Evolutionary conservation across 257 asterid species (phyloP).

Genomic region (Leptodermis oblonga): DNA sequence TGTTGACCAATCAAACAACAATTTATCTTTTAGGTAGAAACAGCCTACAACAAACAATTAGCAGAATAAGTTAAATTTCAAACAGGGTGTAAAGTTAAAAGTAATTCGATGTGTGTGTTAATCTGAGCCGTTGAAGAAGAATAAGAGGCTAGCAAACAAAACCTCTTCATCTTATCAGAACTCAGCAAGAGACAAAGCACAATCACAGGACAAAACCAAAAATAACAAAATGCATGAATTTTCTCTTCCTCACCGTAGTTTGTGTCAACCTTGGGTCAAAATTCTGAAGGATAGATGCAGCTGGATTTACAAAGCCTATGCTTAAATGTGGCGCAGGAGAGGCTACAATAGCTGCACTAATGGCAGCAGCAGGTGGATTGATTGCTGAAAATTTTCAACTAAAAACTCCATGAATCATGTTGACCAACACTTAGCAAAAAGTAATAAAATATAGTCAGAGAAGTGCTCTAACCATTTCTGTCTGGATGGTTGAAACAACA

Average conservation of each 20-base stretch:
- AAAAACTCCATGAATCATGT: constrained; percentile 1
- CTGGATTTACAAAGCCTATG: constrained; percentile 56
- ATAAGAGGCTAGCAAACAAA: background rate
- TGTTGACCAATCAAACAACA: background rate
- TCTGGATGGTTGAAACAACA: constrained; percentile 98
- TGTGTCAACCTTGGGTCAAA: constrained; percentile 68
- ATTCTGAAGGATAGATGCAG: constrained; percentile 64
- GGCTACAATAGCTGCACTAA: constrained; percentile 49
- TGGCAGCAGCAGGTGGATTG: constrained; percentile 50
- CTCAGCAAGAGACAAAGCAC: background rate
- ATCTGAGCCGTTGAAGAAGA: too few relatives aligned
- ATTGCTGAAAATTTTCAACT: constrained; percentile 26
- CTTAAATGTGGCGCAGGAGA: constrained; percentile 71
- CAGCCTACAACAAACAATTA: background rate
- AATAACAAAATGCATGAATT: constrained; percentile 10
- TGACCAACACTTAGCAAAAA: background rate
- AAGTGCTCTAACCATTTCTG: constrained; percentile 47
- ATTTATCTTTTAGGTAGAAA: background rate
- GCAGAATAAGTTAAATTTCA: background rate
- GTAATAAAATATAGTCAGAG: constrained; percentile 2
- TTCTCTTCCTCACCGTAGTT: constrained; percentile 46
- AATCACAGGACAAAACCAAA: background rate
- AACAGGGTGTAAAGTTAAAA: background rate
- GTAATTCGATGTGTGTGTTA: background rate
- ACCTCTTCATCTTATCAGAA: background rate